phyloP scores from a whole-genome alignment of 1,284 basidiomycete genomes.

The Meira miltonrushii region DNA sequence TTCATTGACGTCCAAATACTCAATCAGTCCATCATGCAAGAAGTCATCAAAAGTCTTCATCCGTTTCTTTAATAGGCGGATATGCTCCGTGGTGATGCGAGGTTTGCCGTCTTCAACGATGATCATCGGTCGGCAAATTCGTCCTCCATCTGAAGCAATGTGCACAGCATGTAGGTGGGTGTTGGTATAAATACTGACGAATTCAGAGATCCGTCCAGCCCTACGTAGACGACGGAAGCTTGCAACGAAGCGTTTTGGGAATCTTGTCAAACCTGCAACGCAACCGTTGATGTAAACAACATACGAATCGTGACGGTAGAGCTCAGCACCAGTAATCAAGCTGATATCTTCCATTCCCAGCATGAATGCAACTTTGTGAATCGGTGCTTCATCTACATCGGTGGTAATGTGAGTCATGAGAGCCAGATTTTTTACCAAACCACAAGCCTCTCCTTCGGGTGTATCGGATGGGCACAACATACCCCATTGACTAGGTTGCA shows the following conservation, averaged over 20 bases:
- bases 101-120: slow-evolving; percentile 83
- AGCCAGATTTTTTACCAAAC: slow-evolving; percentile 95
- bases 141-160: slow-evolving; percentile 93
- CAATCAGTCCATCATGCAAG: slow-evolving; percentile 87
- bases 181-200: slow-evolving; percentile 95
- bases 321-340: slow-evolving; percentile 86
- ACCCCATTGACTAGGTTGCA: slow-evolving; percentile 99
- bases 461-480: slow-evolving; percentile 98
- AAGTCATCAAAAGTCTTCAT: slow-evolving; percentile 88
- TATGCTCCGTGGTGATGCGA: slow-evolving; percentile 75
- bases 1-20: slow-evolving; percentile 98
- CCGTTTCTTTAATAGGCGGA: slow-evolving; percentile 72
- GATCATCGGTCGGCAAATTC: slow-evolving; percentile 96
- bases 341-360: slow-evolving; percentile 95
- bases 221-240: slow-evolving; percentile 89
- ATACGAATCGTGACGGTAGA: slow-evolving; percentile 83
- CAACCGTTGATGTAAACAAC: slow-evolving; percentile 96
- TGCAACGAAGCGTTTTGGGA: slow-evolving; percentile 76
- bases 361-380: slow-evolving; percentile 82
- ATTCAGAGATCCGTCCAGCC: slow-evolving; percentile 87
- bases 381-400: slow-evolving; percentile 92
- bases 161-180: slow-evolving; percentile 91
- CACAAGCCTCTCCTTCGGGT: slow-evolving; percentile 98
- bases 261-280: slow-evolving; percentile 85
- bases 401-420: slow-evolving; percentile 99